These are phyloP conservation scores for Phlebiopsis flavidoalba DNA, from an alignment of 768 basidiomycete genomes.

Conservation along the genomic window DNA sequence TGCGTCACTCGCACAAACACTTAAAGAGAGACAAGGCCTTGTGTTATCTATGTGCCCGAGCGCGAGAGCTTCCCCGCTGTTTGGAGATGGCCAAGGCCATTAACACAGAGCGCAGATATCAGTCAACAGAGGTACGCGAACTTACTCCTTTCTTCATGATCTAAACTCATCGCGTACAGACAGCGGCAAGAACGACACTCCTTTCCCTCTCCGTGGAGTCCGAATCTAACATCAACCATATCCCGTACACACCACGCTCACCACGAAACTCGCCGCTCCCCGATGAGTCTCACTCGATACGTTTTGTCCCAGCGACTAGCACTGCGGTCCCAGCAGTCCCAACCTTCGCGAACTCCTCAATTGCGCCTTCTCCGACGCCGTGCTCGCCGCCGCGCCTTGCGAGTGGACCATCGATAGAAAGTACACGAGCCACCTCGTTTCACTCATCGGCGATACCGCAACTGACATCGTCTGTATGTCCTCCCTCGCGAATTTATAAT, in stretches of 20 bases:
- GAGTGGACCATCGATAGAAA: constrained; percentile 22
- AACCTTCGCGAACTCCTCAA: constrained; percentile 11
- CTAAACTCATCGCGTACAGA: constrained; percentile 19
- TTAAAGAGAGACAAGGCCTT: too few species aligned
- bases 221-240: neutral
- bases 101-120: constrained; percentile 44
- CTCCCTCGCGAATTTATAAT: constrained; percentile 34
- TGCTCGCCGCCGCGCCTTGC: constrained; percentile 7
- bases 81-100: constrained; percentile 38
- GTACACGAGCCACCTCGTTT: too few species aligned
- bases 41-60: too few species aligned
- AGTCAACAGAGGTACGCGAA: constrained; percentile 47
- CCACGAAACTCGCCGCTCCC: constrained; percentile 39
- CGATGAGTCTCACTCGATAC: constrained; percentile 44
- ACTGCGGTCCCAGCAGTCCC: too few species aligned
- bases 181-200: constrained; percentile 32
- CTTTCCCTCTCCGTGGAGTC: neutral
- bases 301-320: too few species aligned
- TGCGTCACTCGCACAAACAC: too few species aligned
- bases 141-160: neutral
- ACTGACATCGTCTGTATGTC: constrained; percentile 27
- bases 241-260: constrained; percentile 45
- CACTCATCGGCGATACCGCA: constrained; percentile 10
- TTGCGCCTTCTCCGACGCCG: constrained; percentile 5
- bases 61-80: constrained; percentile 8